Evolutionary conservation across 1,139 yeast species (phyloP), one percentile per base, ranked within the genome.

Genomic region (Torulaspora pretoriensis): DNA sequence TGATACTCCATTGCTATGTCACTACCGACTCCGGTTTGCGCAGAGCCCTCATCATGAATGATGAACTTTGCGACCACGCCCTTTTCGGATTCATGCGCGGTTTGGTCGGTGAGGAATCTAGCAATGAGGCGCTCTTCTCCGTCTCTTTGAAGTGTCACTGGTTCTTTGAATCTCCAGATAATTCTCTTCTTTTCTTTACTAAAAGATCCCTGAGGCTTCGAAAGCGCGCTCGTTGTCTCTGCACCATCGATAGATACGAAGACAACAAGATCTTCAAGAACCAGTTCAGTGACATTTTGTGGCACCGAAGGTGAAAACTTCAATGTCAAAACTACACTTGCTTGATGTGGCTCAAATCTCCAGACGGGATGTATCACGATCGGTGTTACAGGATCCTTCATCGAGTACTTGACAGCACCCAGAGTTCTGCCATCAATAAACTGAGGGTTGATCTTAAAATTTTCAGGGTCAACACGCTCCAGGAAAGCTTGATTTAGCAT

Each of bases 121-220:
- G 88, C 90, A 56, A 83, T 78, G 39, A 83, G 68, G 57, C 81
- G 76, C 55, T 80, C 81, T 55, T 81, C 87, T 3, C 64, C 59
- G 28, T 63, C 59, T 12, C 63, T 53, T 6, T 58, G 61, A 23
- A 83, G 57, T 0, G 50, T 50, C 8, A 59, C 26, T 3, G 83
- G 79, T 28, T 70, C 68, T 27, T 68, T 65, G 59, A 77, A 80
- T 61, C 85, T 77, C 96, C 97, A 89, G 1, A 92, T 83, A 46
- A 90, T 82, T 65, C 96, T 78, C 56, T 80, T 84, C 60, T 80
- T 81, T 38, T 87, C 96, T 61, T 79, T 82, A 66, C 83, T 87
- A 71, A 88, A 88, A 1, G 94, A 78, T 41, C 96, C 97, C 46
- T 85, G 81, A 3, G 97, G 97, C 60, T 85, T 86, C 9, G 95